phyloP scores from a whole-genome alignment of 768 basidiomycete species.

The Hortiboletus campestris region DNA sequence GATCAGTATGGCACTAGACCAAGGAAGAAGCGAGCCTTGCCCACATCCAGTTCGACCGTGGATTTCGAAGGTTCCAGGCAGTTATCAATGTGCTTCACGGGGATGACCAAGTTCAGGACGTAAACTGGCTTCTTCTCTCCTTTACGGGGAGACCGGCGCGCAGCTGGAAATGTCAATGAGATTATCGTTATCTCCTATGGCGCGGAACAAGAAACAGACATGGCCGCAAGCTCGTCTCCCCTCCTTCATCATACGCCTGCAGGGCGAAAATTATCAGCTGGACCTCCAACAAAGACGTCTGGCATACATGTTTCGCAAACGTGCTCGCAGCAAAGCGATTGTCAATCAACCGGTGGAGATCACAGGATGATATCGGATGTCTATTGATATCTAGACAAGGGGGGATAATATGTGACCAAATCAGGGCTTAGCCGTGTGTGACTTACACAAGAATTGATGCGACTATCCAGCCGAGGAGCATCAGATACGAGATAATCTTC shows the following conservation, averaged over 20 bases:
- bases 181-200: constrained; percentile 6
- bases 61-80: constrained; percentile 78
- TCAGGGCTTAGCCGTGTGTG: not conserved
- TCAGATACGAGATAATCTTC: constrained; percentile 19
- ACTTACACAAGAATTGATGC: constrained; percentile 86
- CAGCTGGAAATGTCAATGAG: constrained; percentile 37
- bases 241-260: constrained; percentile 72
- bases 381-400: constrained; percentile 67
- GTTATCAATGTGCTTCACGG: constrained; percentile 68
- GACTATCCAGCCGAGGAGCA: constrained; percentile 43
- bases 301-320: constrained; percentile 69
- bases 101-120: constrained; percentile 72
- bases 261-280: constrained; percentile 3
- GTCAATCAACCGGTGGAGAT: constrained; percentile 71
- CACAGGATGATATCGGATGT: constrained; percentile 63
- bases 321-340: constrained; percentile 61
- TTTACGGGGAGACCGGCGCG: constrained; percentile 75
- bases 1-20: constrained; percentile 9
- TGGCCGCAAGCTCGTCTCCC: constrained; percentile 39
- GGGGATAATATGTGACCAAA: not conserved
- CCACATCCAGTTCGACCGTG: constrained; percentile 64
- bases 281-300: not conserved
- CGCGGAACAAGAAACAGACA: constrained; percentile 12
- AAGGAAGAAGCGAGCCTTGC: constrained; percentile 16
- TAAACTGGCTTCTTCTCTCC: constrained; percentile 78